Evolutionary conservation across 495 filamentous ascomycete species (phyloP), one percentile per base, ranked within the genome.

Genomic region (Neurospora sp.): DNA sequence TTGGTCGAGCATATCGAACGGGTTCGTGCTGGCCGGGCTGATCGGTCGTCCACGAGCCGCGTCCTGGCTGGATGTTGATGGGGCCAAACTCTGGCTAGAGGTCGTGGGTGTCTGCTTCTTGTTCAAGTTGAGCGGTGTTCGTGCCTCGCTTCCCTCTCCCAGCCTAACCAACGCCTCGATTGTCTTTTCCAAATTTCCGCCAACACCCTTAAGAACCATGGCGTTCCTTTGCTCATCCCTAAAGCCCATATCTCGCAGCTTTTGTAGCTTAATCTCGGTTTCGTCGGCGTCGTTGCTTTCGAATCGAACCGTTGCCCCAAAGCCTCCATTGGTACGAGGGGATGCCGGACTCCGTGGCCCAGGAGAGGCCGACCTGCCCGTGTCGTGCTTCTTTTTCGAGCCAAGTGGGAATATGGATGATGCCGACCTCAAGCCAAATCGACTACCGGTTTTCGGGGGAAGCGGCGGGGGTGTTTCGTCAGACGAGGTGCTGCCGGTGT

Each of bases 201-300:
- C 86, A 8, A 94, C 84, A 12, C 91, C 91, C 73, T 92, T 92
- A 37, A 99, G 82, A 35, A 97, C 90, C 71, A 90, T 89, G 14
- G 88, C 83, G 75, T 96, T 98, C 66, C 92, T 88, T 74, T 89
- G 90, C 42, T 95, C 91, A 78, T 99, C 93, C 40, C 80, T 86
- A 77, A 99, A 99, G 1, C 96, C 96, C 96, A 98, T 97, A 71
- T 97, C 93, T 69, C 89, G 87, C 71, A 99, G 84, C 27, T 27
- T 18, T 88, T 90, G 10, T 78, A 99, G 82, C 81, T 97, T 97
- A 39, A 85, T 85, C 39, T 89, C 89, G 46, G 85, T 86, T 40
- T 87, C 85, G 54, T 86, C 86, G 66, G 82, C 87, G 62, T 81
- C 80, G 2, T 74, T 74, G 35, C 69, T 77, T 27, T 84, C 81